Percentiles rank a stretch among this genome's conserved stretches.
phyloP scores from a whole-genome alignment of 2,329 filamentous ascomycete species.

The Paracoccidioides brasiliensis region DNA sequence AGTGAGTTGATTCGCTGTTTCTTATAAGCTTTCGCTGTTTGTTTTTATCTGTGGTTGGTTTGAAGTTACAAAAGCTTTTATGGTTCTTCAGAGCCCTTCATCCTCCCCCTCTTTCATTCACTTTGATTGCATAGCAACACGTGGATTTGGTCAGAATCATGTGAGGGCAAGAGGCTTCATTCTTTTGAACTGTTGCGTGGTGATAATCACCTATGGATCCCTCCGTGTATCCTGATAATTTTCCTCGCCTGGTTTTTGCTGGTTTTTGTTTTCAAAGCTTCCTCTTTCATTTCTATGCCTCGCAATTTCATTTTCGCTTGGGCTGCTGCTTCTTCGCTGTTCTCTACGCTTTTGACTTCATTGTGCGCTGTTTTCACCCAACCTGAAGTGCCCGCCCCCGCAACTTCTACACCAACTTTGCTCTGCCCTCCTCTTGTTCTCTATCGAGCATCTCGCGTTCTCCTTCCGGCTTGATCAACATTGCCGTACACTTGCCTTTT shows the following conservation, averaged over 20 bases:
- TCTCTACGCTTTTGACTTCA: not conserved
- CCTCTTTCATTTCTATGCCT: too few species aligned
- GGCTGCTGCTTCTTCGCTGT: not conserved
- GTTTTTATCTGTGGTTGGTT: not conserved
- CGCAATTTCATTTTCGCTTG: not conserved
- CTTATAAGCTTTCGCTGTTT: not conserved
- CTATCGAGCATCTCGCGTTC: not conserved
- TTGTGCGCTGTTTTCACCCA: not conserved
- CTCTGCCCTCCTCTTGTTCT: not conserved
- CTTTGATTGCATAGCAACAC: too few species aligned
- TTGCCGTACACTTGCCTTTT: not conserved
- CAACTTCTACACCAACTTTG: not conserved
- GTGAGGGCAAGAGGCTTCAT: too few species aligned
- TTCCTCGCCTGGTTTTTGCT: too few species aligned
- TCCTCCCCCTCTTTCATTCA: not conserved
- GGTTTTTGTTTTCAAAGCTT: too few species aligned
- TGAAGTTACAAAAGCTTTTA: not conserved
- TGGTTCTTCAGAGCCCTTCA: not conserved
- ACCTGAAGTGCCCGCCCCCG: not conserved
- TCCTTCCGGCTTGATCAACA: not conserved
- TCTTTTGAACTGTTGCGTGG: too few species aligned
- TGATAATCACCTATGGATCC: too few species aligned
- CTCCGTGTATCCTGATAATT: too few species aligned
- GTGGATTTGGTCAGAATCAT: too few species aligned
- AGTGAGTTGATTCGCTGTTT: conserved; percentile 31